Evolutionary conservation across 2,329 filamentous ascomycete species (phyloP), one percentile per base, ranked within the genome.

Genomic region (Chalaropsis ovoidea): DNA sequence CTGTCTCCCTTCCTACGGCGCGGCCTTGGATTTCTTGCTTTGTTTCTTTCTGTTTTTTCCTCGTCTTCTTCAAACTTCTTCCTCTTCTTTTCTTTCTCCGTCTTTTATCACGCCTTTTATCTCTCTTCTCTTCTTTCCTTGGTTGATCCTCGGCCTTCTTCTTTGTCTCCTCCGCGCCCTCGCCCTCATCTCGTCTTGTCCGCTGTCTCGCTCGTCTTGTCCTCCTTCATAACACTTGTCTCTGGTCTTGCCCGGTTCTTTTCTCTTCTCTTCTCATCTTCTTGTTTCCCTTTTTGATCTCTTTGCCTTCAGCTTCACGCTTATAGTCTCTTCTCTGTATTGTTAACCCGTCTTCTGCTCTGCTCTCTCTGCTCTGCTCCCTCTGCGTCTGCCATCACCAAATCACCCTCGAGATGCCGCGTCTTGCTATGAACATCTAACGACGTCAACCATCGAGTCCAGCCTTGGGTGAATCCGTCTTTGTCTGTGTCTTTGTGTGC

Each of bases 81-180:
- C 31, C 17, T 58, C 24, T 35, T 35, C 15, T 27, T 54, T 54
- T 24, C 45, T 54, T 31, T 19, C 47, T 41, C 8, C 24, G n/a
- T 22, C 22, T 35, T 11, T 52, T 24, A 24, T 27, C 47, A 52
- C 11, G 3, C 8, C 54, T 39, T 58, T 31, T n/a, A 58, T 35
- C 27, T 11, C 27, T 58, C 54, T 58, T 58, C 54, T 58, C n/a
- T 58, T 58, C 54, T 58, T 58, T 58, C 61, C 61, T 47, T 62
- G 61, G 61, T 62, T 49, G 42, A 49, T 62, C 61, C 61, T 62
- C 43, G 61, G 27, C 61, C 42, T 45, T 49, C 42, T 62, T 49
- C 7, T 35, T 45, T 41, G 24, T 22, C 35, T 17, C 10, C 60
- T 45, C 19, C 15, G 8, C 17, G 13, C 42, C 45, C 39, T n/a